A percentile compares a stretch with the other conserved stretches of the same genome.
Evolutionary conservation across 371 early-diverging fungal genomes (phyloP).

Genomic region (Apophysomyces sp.): DNA sequence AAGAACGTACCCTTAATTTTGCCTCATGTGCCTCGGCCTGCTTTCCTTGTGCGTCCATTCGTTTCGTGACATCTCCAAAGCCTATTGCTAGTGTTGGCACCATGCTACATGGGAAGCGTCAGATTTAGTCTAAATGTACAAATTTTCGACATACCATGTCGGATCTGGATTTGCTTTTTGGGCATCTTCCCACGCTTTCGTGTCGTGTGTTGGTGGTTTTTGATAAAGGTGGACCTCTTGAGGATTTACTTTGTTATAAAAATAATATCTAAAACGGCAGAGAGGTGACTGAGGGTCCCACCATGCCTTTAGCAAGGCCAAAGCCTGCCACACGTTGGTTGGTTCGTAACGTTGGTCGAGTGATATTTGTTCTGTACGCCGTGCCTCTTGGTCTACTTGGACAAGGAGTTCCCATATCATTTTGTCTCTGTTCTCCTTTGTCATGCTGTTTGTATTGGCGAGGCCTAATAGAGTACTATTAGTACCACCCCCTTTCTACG

Average conservation of each 20-base stretch:
- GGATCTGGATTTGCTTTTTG: conserved; percentile 83
- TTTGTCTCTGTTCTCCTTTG: conserved; percentile 26
- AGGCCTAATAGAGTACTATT: not conserved
- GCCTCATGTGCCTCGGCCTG: conserved; percentile 41
- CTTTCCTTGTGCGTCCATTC: conserved; percentile 73
- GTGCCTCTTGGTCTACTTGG: conserved; percentile 33
- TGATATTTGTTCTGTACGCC: conserved; percentile 15
- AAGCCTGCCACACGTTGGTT: conserved; percentile 54
- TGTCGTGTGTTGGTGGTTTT: conserved; percentile 71
- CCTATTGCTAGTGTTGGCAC: conserved; percentile 91
- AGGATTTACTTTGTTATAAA: conserved; percentile 87
- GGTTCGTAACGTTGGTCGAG: conserved; percentile 30
- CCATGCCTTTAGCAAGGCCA: conserved; percentile 62
- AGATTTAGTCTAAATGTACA: not conserved
- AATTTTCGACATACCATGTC: conserved; percentile 48
- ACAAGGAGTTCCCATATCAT: conserved; percentile 32
- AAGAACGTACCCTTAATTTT: conserved; percentile 37
- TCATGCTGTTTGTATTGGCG: conserved; percentile 19
- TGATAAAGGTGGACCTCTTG: conserved; percentile 76
- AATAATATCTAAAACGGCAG: conserved; percentile 87
- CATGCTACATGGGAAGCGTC: conserved; percentile 31
- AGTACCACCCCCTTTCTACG: not conserved
- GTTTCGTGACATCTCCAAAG: conserved; percentile 83
- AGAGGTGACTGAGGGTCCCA: conserved; percentile 81
- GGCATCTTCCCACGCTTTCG: conserved; percentile 81